Base-by-base conservation (phyloP, 495 filamentous ascomycete genomes). In the Cercophora samala region DNA sequence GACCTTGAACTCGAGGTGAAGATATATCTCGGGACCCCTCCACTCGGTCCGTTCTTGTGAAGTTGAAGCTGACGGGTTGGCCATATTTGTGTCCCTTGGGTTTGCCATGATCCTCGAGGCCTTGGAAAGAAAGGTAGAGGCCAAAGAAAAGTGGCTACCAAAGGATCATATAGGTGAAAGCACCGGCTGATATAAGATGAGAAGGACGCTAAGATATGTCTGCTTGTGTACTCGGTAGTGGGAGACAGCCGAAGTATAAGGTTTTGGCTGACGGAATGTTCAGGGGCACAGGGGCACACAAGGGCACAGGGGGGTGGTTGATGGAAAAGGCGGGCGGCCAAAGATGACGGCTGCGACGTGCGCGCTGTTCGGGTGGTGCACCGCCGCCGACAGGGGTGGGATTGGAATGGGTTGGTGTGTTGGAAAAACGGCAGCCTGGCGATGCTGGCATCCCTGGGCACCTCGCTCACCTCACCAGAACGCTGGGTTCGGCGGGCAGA, bases 1-100 rank as follows among this genome's bases (percentile, higher is more conserved):
- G 23, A 83, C 71, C 37, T 80, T 76, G 42, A 82, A 81, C 63
- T 79, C 79, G 64, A 83, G 66, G 25, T 81, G 79, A 1, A 83
- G 70, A 55, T 82, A 82, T 29, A 83, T 69, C 53, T 82, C 79
- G 58, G 81, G 81, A 23, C 74, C 72, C 25, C 69, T 54, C 52
- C 64, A 66, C 62, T 77, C 64, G 26, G 25, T 62, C 54, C 52
- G 75, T 65, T 29, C 76, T 70, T 73, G 77, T 76, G 72, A 56
- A 69, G 67, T 42, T 42, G 70, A 69, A 26, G 64, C 24, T 51
- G 51, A 23, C n/a, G 22, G 26, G 11, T 23, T 53, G 37, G 66
- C 5, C n/a, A 46, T 46, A 11, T 9, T 46, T 46, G 9, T 46
- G 37, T 46, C 37, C 37, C 37, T 46, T 46, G 37, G 6, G 53